Evolutionary conservation across 768 basidiomycete genomes (phyloP), one percentile per base, ranked within the genome.

Genomic region (Xanthoconium stramineum): DNA sequence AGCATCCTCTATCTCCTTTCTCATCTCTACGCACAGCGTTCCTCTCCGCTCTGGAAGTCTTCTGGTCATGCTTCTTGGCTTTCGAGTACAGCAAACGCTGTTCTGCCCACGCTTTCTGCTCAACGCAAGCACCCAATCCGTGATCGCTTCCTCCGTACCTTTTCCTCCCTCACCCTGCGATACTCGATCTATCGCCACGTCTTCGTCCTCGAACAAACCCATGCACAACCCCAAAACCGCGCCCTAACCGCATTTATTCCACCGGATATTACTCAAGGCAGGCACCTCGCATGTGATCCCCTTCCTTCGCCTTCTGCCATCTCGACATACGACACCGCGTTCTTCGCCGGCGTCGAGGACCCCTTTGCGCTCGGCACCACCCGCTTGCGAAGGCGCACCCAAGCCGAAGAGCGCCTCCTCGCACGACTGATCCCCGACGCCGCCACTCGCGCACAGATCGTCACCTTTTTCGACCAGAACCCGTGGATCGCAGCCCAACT

Each of bases 21-120:
- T 0, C 91, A 94, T 65, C 82, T 98, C 24, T 98, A 98, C 69
- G 90, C 81, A 5, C 83, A 88, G 42, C 87, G 92, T 8, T 89
- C 91, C 0, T 77, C 73, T 10, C 69, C 84, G 0, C 69, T 96
- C 3, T 98, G 94, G 94, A 98, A 95, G 75, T 84, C 87, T 14
- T 75, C 87, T 0, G 64, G 69, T 1, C 75, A 80, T 33, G 65
- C 80, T 2, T 67, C 78, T 0, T 98, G 94, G 94, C 84, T 97
- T 62, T 65, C 80, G 2, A 69, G 73, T n/a, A 85, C 83, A 3
- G 74, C 87, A 44, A 68, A 72, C 3, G 59, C 60, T 70, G 73
- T 57, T 42, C 72, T 47, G 45, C 72, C 52, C 56, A 81, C 47
- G 8, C 58, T 58, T 47, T 67, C 58, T 7, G 74, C 77, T 5